Base-by-base conservation (phyloP, 208 protist species). In the Plasmodiophora brassicae region DNA sequence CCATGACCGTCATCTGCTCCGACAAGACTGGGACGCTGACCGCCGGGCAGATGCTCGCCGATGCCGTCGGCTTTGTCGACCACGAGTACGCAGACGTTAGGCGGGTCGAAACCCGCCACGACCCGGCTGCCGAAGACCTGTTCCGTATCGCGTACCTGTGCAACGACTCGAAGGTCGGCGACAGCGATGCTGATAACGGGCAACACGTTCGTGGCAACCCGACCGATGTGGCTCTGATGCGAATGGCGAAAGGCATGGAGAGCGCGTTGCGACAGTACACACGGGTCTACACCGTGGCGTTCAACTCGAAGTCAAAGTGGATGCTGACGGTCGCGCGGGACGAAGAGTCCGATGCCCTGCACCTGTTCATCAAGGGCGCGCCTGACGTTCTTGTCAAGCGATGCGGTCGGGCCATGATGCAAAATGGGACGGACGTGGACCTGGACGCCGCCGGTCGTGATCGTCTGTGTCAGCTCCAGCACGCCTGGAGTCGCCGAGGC, bases 1-100 rank as follows among this genome's bases (percentile, higher is more conserved):
- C 94, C 20, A 94, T 91, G 32, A 92, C 92, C 32, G 84, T 92
- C 22, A 96, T 97, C 78, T 93, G 90, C 84, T 95, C 93, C 0
- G 95, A 97, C 90, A 96, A 96, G 89, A 96, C 95, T 0, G 95
- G 95, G 44, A 96, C 95, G 10, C 87, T 96, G 1, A 97, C 95
- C 32, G 0, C 57, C 8, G 86, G 86, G 22, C 0, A 54, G 46
- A 89, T 89, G 88, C 50, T 32, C 41, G 78, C 85, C 22, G 45
- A 84, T 83, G 14, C 22, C 41, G 36, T 38, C 0, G 45, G 41
- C 32, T 65, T 89, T 43, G 41, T 5, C 44, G 8, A 35, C 0
- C 28, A 57, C 28, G 22, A 46, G 20, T 28, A 35, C 84, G 36
- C 10, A 25, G 84, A 57, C 41, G 32, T 5, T 5, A 14, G 20